Base-by-base conservation (phyloP, 2,329 filamentous ascomycete species). In the Trichophaea hybrida region DNA sequence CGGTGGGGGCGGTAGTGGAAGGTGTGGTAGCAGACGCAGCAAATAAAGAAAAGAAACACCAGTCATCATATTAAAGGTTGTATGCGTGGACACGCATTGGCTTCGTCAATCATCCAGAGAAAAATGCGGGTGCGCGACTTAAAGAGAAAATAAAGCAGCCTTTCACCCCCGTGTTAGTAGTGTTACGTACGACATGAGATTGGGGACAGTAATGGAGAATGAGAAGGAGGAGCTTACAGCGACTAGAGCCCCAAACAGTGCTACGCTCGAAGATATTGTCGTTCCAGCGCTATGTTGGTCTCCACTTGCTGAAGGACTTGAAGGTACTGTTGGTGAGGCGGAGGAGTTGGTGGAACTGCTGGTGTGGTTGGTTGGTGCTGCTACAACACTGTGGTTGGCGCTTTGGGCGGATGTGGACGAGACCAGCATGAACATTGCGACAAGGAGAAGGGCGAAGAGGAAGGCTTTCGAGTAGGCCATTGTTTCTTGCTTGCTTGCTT, bases 161-260 rank as follows among this genome's bases (percentile, higher is more conserved):
- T 58, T n/a, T 52, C 8, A 17, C 7, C n/a, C 48, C n/a, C 6
- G 40, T 34, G 32, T 17, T 31, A 37, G 48, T 35, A 57, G 55
- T 17, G 13, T 43, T 43, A 15, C 8, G 44, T 24, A 49, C 37
- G 5, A 37, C 5, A n/a, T 34, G n/a, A 24, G 24, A 37, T 7
- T 51, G 31, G 13, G 13, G 43, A 52, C 38, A 6, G 10, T 7
- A 33, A 44, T 38, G n/a, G 48, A 50, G 4, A 40, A n/a, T 12
- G 54, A 12, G 33, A 12, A 50, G 24, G 40, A 34, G 51, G 33
- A 57, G 59, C 64, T 44, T 59, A 65, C 64, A 60, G 64, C 64
- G 54, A 65, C 61, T 33, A 65, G 50, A 54, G 64, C 64, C 38
- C 64, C 64, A 50, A 65, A 65, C 55, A 65, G 51, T 31, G 64